Evolutionary conservation across 192 early-diverging fungal species (phyloP).

Genomic region (Funneliformis geosporum): DNA sequence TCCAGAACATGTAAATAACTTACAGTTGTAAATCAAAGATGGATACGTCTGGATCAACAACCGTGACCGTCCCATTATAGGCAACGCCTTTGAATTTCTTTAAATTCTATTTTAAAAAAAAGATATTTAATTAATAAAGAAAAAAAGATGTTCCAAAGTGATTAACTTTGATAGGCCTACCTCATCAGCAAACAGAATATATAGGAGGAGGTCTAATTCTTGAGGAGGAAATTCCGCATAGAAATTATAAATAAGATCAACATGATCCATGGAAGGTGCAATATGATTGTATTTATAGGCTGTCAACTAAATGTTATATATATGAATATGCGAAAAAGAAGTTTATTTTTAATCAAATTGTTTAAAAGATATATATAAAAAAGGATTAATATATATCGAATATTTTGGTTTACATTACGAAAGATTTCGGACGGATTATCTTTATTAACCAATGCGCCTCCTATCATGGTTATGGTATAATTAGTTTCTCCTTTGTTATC

Average conservation of each 20-base stretch:
- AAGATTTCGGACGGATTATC: slow-evolving; percentile 39
- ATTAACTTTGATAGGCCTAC: slow-evolving; percentile 35
- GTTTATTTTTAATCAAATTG: background rate
- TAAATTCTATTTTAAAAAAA: slow-evolving; percentile 30
- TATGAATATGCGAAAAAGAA: background rate
- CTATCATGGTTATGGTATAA: slow-evolving; percentile 38
- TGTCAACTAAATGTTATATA: slow-evolving; percentile 35
- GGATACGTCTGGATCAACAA: slow-evolving; percentile 51
- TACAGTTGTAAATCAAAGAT: slow-evolving; percentile 61
- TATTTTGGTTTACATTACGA: slow-evolving; percentile 48
- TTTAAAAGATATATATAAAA: background rate
- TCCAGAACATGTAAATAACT: slow-evolving; percentile 18
- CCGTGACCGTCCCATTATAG: slow-evolving; percentile 48
- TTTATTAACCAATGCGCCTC: slow-evolving; percentile 36
- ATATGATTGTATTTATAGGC: slow-evolving; percentile 38
- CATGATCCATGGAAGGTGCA: slow-evolving; percentile 37
- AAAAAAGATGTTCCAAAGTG: background rate
- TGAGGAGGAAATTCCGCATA: slow-evolving; percentile 48
- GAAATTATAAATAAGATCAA: slow-evolving; percentile 49
- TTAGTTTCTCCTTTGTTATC: slow-evolving; percentile 42
- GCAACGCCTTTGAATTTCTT: slow-evolving; percentile 43
- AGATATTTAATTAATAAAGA: background rate
- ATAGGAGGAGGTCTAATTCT: slow-evolving; percentile 47
- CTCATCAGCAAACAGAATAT: slow-evolving; percentile 44
- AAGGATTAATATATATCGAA: background rate